phyloP scores from a whole-genome alignment of 169 alveolate genomes.

The Plasmodium knowlesi region DNA sequence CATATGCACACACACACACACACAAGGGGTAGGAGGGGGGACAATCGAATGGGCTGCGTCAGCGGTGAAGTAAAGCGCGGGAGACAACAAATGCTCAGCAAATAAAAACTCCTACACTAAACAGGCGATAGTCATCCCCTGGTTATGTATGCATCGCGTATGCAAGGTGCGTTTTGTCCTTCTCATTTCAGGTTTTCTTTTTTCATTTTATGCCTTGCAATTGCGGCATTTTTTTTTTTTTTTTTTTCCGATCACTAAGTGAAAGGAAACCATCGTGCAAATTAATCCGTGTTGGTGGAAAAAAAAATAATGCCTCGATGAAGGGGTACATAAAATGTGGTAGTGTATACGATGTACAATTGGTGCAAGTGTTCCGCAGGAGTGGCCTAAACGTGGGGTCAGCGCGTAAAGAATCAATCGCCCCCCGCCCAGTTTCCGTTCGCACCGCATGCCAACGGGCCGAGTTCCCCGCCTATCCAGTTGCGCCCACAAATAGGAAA shows the following conservation, averaged over 20 bases:
- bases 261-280: not conserved
- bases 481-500: not conserved
- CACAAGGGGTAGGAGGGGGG: not conserved
- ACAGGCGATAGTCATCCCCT: not conserved
- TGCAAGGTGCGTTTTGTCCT: not conserved
- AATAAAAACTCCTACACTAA: not conserved
- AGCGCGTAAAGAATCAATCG: not conserved
- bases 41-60: not conserved
- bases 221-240: not conserved
- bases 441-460: not conserved
- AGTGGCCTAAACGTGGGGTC: not conserved
- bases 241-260: not conserved
- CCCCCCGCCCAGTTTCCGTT: not conserved
- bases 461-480: not conserved
- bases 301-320: not conserved
- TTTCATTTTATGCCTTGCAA: not conserved
- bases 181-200: not conserved
- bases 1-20: not conserved
- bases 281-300: not conserved
- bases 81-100: not conserved
- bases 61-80: not conserved
- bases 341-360: not conserved
- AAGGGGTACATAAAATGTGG: not conserved
- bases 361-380: not conserved
- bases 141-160: not conserved